Evolutionary conservation across 257 asterid genomes (phyloP).

Genomic region (Ehretia macrophylla): DNA sequence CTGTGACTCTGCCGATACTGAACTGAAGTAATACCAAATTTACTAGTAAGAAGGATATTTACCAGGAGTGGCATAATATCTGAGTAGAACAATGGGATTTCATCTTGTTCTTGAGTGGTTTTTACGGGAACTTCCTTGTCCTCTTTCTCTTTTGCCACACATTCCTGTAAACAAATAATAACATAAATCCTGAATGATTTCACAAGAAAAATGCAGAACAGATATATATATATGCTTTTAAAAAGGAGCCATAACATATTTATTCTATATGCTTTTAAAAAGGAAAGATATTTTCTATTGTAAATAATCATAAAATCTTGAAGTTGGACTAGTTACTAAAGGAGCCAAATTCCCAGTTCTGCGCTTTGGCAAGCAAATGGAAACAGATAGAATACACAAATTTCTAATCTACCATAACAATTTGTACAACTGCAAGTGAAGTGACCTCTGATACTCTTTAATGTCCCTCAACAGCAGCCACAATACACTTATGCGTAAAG

Average conservation of each 20-base stretch:
- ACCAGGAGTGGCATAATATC: constrained; percentile 94
- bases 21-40: too few relatives aligned
- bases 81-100: constrained; percentile 74
- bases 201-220: not conserved
- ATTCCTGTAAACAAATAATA: constrained; percentile 38
- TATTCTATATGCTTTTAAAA: too few relatives aligned
- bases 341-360: not conserved
- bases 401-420: too few relatives aligned
- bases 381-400: too few relatives aligned
- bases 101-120: constrained; percentile 46
- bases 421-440: too few relatives aligned
- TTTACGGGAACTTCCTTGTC: constrained; percentile 30
- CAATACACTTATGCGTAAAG: too few relatives aligned
- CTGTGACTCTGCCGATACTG: too few relatives aligned
- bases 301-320: too few relatives aligned
- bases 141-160: constrained; percentile 56
- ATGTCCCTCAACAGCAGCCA: too few relatives aligned
- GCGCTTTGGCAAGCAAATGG: not conserved
- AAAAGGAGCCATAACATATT: not conserved
- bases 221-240: not conserved
- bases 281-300: too few relatives aligned
- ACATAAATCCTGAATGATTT: not conserved
- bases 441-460: too few relatives aligned
- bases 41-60: constrained; percentile 14
- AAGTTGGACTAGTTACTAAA: too few relatives aligned